A percentile compares a stretch with the other conserved stretches of the same genome.
Evolutionary conservation across 345 rosid species (phyloP).

Genomic region (Melaleuca quinquenervia): DNA sequence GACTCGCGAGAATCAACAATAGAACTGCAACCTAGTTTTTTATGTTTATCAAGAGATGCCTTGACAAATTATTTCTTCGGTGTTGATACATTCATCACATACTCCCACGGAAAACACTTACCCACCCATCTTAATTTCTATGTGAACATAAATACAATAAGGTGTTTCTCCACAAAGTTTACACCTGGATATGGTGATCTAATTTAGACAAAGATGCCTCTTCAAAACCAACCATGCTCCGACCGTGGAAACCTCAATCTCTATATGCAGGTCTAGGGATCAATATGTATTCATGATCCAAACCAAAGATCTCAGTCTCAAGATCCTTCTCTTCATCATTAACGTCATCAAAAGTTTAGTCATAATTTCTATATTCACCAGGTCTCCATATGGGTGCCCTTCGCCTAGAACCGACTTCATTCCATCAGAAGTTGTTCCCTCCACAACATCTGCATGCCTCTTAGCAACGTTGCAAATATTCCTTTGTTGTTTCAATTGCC

Average conservation of each 20-base stretch:
- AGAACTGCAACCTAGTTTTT: not conserved
- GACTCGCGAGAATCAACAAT: not conserved
- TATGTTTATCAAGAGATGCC: not conserved
- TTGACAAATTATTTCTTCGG: not conserved
- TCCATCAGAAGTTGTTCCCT: slow-evolving; percentile 22
- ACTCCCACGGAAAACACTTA: not conserved
- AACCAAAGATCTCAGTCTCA: slow-evolving; percentile 21
- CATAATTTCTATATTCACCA: slow-evolving; percentile 20
- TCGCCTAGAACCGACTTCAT: slow-evolving; percentile 25
- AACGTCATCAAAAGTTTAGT: slow-evolving; percentile 12
- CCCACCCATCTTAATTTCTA: not conserved
- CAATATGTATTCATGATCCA: slow-evolving; percentile 22
- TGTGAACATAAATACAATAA: not conserved
- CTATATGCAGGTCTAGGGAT: slow-evolving; percentile 26
- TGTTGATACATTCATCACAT: not conserved
- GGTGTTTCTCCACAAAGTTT: not conserved
- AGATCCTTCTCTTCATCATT: slow-evolving; percentile 41
- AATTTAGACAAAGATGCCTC: slow-evolving; percentile 68
- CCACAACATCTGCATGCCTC: slow-evolving; percentile 26
- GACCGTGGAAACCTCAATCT: slow-evolving; percentile 25
- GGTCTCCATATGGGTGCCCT: slow-evolving; percentile 27
- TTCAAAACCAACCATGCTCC: slow-evolving; percentile 38
- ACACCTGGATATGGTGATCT: not conserved
- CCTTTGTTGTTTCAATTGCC: slow-evolving; percentile 89
- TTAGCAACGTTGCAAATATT: slow-evolving; percentile 58